A percentile compares a stretch with the other conserved stretches of the same genome.
These are phyloP conservation scores for Paraphaeosphaeria sporulosa DNA, from an alignment of 2,329 filamentous ascomycete species.

Conservation along the genomic window DNA sequence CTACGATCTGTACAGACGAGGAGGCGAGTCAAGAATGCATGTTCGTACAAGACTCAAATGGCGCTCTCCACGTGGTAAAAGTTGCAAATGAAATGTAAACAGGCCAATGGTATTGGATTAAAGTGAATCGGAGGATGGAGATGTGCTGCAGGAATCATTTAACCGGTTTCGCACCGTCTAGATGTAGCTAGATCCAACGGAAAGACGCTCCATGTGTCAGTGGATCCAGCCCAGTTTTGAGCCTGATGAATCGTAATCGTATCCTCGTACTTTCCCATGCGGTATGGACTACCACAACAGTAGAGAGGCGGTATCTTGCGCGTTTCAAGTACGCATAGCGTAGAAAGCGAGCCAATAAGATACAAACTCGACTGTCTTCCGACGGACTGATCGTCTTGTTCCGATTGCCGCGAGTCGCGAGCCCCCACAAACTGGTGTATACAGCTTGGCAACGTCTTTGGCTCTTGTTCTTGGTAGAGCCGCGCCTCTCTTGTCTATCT, in stretches of 20 bases:
- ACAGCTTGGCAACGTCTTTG: slow-evolving; percentile 5
- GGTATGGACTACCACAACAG: background rate
- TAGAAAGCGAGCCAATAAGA: background rate
- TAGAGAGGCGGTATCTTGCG: background rate
- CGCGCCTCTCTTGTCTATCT: slow-evolving; percentile 12
- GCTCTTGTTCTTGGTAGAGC: slow-evolving; percentile 2
- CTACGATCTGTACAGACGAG: background rate
- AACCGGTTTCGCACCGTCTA: slow-evolving; percentile 14
- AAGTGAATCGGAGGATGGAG: background rate
- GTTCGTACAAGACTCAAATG: background rate
- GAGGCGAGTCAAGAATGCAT: background rate
- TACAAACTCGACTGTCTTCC: background rate
- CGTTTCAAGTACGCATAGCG: background rate
- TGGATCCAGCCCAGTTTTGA: slow-evolving; percentile 1
- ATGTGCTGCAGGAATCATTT: slow-evolving; percentile 8
- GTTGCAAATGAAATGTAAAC: background rate
- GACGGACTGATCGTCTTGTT: background rate
- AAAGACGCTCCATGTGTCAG: background rate
- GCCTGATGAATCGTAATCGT: background rate
- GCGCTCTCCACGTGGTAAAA: slow-evolving; percentile 7
- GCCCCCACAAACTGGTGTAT: background rate
- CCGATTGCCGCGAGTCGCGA: background rate
- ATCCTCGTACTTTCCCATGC: background rate
- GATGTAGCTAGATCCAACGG: slow-evolving; percentile 14
- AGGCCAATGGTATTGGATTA: background rate